Evolutionary conservation across 805 yeast species (phyloP).

Genomic region (Cyberlindnera xylosilytica): DNA sequence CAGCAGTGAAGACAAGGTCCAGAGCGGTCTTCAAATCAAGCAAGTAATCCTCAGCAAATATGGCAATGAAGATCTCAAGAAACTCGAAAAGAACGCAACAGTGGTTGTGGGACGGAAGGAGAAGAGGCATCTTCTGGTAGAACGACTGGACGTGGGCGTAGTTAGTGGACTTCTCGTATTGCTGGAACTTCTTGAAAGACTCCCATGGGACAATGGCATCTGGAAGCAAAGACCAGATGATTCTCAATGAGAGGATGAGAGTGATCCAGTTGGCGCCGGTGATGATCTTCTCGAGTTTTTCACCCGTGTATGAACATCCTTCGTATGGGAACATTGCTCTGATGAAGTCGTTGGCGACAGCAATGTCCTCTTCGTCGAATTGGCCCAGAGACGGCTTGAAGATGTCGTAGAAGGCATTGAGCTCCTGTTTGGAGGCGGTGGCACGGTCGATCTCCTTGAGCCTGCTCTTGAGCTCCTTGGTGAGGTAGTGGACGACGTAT

Average conservation of each 20-base stretch:
- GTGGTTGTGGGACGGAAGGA: slow-evolving; percentile 34
- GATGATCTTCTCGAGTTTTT: slow-evolving; percentile 26
- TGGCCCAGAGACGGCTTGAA: slow-evolving; percentile 35
- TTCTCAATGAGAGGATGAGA: slow-evolving; percentile 29
- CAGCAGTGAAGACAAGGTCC: slow-evolving; percentile 35
- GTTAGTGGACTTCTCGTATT: slow-evolving; percentile 22
- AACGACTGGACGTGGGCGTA: slow-evolving; percentile 30
- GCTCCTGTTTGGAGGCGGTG: slow-evolving; percentile 19
- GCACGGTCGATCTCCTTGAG: slow-evolving; percentile 17
- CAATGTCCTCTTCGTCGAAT: slow-evolving; percentile 30
- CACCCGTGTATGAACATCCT: slow-evolving; percentile 35
- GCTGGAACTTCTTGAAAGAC: slow-evolving; percentile 28
- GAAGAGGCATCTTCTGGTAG: slow-evolving; percentile 32
- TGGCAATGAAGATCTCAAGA: slow-evolving; percentile 32
- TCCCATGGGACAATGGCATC: slow-evolving; percentile 36
- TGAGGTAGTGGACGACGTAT: slow-evolving; percentile 33
- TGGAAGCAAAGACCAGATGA: slow-evolving; percentile 34
- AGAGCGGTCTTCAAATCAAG: slow-evolving; percentile 29
- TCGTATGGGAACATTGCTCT: slow-evolving; percentile 33
- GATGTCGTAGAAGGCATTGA: slow-evolving; percentile 27
- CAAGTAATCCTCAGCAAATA: slow-evolving; percentile 31
- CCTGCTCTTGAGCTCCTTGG: slow-evolving; percentile 29
- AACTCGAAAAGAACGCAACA: slow-evolving; percentile 35
- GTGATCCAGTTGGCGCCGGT: slow-evolving; percentile 25
- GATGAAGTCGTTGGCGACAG: slow-evolving; percentile 27